phyloP scores from a whole-genome alignment of 306 rosid genomes.

The Purshia tridentata region DNA sequence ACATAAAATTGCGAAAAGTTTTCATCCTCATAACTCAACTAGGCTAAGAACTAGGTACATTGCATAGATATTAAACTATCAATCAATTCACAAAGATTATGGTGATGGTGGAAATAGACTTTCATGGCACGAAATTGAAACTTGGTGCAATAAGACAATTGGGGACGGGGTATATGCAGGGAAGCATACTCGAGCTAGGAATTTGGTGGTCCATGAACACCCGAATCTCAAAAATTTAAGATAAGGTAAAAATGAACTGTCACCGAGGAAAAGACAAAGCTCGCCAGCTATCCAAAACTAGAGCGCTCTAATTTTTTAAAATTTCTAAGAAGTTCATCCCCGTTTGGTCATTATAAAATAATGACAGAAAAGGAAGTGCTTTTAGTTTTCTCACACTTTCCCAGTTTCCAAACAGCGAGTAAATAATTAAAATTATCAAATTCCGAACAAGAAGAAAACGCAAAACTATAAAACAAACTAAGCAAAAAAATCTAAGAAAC shows the following conservation, averaged over 20 bases:
- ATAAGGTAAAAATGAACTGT: slow-evolving; percentile 52
- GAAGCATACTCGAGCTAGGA: slow-evolving; percentile 23
- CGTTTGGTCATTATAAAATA: slow-evolving; percentile 21
- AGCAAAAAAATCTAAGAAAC: neutral
- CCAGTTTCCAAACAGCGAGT: slow-evolving; percentile 15
- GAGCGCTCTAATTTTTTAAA: slow-evolving; percentile 36
- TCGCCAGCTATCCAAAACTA: slow-evolving; percentile 40
- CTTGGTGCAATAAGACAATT: slow-evolving; percentile 25
- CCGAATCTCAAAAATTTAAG: slow-evolving; percentile 39
- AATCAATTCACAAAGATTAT: neutral
- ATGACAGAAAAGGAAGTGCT: slow-evolving; percentile 7
- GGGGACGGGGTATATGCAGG: slow-evolving; percentile 16
- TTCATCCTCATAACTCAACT: slow-evolving; percentile 23
- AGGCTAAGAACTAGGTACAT: slow-evolving; percentile 26
- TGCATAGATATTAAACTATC: slow-evolving; percentile 8
- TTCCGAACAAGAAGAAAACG: neutral
- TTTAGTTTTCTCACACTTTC: slow-evolving; percentile 2
- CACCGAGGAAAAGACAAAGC: slow-evolving; percentile 47
- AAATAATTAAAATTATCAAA: neutral
- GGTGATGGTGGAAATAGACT: neutral
- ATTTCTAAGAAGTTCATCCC: slow-evolving; percentile 17
- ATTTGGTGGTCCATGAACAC: slow-evolving; percentile 58
- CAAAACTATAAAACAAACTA: neutral
- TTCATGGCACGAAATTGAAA: slow-evolving; percentile 18
- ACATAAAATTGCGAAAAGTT: slow-evolving; percentile 28